Evolutionary conservation across 2,329 filamentous ascomycete genomes (phyloP).

Genomic region (Calcarisporium arbuscula): DNA sequence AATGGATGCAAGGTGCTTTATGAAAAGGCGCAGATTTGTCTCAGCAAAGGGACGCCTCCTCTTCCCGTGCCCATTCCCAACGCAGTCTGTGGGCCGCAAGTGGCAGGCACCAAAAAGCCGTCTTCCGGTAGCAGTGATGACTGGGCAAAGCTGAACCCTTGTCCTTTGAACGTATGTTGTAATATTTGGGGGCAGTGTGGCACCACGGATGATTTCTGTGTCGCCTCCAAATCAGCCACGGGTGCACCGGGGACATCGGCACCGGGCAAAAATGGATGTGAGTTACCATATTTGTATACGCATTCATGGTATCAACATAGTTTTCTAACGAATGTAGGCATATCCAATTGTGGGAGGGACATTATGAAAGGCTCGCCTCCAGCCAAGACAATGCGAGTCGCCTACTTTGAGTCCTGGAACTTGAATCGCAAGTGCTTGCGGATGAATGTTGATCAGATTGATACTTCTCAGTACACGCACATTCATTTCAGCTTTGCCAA

Average conservation of each 20-base stretch:
- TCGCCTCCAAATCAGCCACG: slow-evolving; percentile 19
- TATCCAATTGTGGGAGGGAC: slow-evolving; percentile 26
- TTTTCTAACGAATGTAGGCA: slow-evolving; percentile 12
- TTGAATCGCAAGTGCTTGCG: slow-evolving; percentile 19
- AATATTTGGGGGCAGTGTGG: slow-evolving; percentile 39
- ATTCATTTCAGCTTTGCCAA: slow-evolving; percentile 27
- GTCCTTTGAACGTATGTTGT: slow-evolving; percentile 37
- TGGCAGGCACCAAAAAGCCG: slow-evolving; percentile 29
- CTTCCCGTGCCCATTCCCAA: slow-evolving; percentile 13
- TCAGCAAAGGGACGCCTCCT: slow-evolving; percentile 24
- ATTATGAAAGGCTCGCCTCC: slow-evolving; percentile 22
- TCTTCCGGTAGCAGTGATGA: slow-evolving; percentile 18
- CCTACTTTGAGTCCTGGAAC: slow-evolving; percentile 28
- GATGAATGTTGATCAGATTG: slow-evolving; percentile 21
- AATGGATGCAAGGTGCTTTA: slow-evolving; percentile 22
- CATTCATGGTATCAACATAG: not conserved
- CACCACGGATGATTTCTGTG: slow-evolving; percentile 36
- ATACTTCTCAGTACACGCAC: slow-evolving; percentile 20
- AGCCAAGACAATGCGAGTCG: slow-evolving; percentile 18
- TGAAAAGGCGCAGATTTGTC: slow-evolving; percentile 18
- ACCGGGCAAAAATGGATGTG: slow-evolving; percentile 16
- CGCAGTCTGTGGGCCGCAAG: slow-evolving; percentile 36
- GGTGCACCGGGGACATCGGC: slow-evolving; percentile 20
- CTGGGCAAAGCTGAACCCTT: slow-evolving; percentile 36
- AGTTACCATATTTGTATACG: not conserved